phyloP scores from a whole-genome alignment of 441 rosid species.

The Pelargonium fulgidum region DNA sequence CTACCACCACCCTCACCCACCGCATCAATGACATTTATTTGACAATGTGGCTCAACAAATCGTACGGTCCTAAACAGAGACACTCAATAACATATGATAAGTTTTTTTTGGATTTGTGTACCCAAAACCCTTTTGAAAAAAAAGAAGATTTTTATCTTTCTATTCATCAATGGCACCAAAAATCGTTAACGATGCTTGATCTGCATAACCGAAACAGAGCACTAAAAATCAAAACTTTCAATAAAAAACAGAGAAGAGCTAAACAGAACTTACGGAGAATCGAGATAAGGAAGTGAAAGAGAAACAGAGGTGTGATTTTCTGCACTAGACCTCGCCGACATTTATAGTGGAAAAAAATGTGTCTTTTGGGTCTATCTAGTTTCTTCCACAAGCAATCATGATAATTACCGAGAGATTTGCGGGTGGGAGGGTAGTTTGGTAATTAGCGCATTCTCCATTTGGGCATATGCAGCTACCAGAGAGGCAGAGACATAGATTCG shows the following conservation, averaged over 20 bases:
- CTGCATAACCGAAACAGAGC: not conserved
- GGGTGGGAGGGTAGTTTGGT: not conserved
- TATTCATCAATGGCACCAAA: not conserved
- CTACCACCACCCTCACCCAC: not conserved
- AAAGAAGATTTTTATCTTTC: not conserved
- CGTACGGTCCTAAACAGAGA: not conserved
- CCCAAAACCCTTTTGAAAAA: not conserved
- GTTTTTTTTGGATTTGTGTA: not conserved
- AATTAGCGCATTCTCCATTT: not conserved
- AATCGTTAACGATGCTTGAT: not conserved
- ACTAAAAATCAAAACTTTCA: not conserved
- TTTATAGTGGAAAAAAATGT: not conserved
- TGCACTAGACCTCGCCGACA: not conserved
- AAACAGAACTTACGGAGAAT: not conserved
- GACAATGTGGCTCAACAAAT: not conserved
- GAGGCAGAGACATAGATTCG: not conserved
- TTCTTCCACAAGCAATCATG: conserved; percentile 2
- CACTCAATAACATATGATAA: not conserved
- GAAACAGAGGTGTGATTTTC: not conserved
- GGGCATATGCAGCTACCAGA: not conserved
- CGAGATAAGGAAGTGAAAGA: not conserved
- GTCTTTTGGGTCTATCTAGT: not conserved
- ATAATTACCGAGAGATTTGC: not conserved
- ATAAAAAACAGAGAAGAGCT: not conserved
- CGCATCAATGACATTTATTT: not conserved